A percentile compares a stretch with the other conserved stretches of the same genome.
phyloP scores from a whole-genome alignment of 345 rosid genomes.

The Gossypium mustelinum region DNA sequence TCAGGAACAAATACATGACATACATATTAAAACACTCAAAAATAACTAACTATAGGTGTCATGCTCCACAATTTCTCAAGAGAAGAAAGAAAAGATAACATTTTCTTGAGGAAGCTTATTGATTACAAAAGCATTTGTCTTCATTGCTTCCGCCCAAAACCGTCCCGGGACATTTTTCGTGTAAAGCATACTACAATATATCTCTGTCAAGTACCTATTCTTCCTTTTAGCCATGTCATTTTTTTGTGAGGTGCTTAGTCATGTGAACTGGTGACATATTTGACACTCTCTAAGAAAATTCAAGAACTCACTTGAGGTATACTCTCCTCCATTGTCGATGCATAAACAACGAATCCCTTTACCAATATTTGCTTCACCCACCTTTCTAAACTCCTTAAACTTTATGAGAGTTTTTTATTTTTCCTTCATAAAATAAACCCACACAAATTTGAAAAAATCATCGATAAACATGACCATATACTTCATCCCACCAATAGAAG shows the following conservation, averaged over 20 bases:
- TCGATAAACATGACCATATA: not conserved
- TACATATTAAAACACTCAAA: too few relatives aligned
- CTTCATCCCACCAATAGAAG: not conserved
- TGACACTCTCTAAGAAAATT: not conserved
- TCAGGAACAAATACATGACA: not conserved
- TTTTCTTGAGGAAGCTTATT: not conserved
- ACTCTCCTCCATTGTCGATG: too few relatives aligned
- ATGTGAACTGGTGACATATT: too few relatives aligned
- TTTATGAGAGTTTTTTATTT: not conserved
- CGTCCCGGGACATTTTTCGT: fast-evolving
- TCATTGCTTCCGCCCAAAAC: too few relatives aligned
- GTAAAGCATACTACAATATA: too few relatives aligned
- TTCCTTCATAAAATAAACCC: not conserved
- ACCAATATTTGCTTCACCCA: not conserved
- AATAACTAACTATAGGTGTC: not conserved
- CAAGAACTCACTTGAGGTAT: not conserved
- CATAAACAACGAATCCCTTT: not conserved
- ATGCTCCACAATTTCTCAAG: too few relatives aligned
- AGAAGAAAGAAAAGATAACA: too few relatives aligned
- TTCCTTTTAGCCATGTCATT: not conserved
- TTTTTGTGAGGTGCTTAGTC: too few relatives aligned
- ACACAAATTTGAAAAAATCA: not conserved
- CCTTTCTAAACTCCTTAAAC: not conserved
- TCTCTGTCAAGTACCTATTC: not conserved
- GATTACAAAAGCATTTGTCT: too few relatives aligned